These are phyloP conservation scores for Lactifluus subvellereus DNA, from an alignment of 768 basidiomycete species.

Conservation along the genomic window DNA sequence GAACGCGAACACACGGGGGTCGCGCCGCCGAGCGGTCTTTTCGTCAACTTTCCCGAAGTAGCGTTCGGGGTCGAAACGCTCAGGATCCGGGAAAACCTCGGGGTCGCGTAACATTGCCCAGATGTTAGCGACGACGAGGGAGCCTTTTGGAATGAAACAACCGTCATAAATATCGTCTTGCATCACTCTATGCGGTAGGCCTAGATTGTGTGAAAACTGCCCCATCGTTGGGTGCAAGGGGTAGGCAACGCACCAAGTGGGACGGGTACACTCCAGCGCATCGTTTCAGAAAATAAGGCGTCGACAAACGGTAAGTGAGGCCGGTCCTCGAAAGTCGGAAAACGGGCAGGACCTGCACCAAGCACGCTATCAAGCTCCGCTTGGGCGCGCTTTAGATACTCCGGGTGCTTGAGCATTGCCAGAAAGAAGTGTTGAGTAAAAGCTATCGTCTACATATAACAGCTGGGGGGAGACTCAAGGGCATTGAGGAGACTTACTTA, in stretches of 20 bases:
- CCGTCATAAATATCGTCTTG: slow-evolving; percentile 61
- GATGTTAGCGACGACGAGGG: slow-evolving; percentile 58
- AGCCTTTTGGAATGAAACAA: slow-evolving; percentile 56
- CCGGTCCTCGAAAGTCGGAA: slow-evolving; percentile 58
- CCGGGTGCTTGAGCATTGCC: slow-evolving; percentile 59
- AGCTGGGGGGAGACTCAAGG: not conserved
- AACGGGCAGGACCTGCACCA: slow-evolving; percentile 39
- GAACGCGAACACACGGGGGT: slow-evolving; percentile 43
- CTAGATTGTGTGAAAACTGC: slow-evolving; percentile 30
- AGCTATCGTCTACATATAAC: slow-evolving; percentile 44
- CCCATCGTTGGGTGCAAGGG: not conserved
- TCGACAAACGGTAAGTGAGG: slow-evolving; percentile 52
- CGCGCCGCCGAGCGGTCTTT: slow-evolving; percentile 32
- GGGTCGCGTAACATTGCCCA: slow-evolving; percentile 41
- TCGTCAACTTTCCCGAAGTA: slow-evolving; percentile 28
- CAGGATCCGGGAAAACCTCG: slow-evolving; percentile 25
- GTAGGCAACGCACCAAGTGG: slow-evolving; percentile 43
- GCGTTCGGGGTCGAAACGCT: slow-evolving; percentile 27
- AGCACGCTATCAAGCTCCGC: slow-evolving; percentile 59
- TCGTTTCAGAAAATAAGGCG: slow-evolving; percentile 48
- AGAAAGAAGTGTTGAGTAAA: slow-evolving; percentile 56
- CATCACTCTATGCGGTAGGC: slow-evolving; percentile 58
- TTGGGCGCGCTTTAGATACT: slow-evolving; percentile 47
- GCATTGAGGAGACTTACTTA: slow-evolving; percentile 29
- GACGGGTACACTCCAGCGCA: slow-evolving; percentile 53